phyloP scores from a whole-genome alignment of 805 yeast genomes.

The Schizosaccharomyces octosporus region DNA sequence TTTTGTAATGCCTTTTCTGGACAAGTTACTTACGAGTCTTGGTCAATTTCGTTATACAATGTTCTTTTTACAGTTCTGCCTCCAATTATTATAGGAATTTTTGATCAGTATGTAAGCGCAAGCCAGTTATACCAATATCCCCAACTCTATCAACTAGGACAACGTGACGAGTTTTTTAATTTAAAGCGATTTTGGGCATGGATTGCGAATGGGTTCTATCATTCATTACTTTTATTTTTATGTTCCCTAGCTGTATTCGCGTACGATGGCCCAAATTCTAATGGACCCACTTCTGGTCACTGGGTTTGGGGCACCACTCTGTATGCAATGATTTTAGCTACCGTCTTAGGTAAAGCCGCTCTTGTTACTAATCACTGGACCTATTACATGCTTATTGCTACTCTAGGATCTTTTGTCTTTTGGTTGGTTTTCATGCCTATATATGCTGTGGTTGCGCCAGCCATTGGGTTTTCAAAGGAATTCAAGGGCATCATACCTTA shows the following conservation, averaged over 20 bases:
- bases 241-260: constrained; percentile 45
- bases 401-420: constrained; percentile 72
- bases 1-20: constrained; percentile 84
- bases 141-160: constrained; percentile 75
- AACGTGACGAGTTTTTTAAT: constrained; percentile 65
- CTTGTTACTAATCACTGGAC: constrained; percentile 85
- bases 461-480: constrained; percentile 56
- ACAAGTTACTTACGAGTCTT: constrained; percentile 83
- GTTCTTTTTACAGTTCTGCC: constrained; percentile 86
- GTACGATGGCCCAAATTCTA: constrained; percentile 33
- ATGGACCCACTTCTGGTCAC: constrained; percentile 56
- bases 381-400: constrained; percentile 68
- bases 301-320: constrained; percentile 91
- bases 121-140: constrained; percentile 78
- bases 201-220: constrained; percentile 87
- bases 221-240: constrained; percentile 61
- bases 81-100: constrained; percentile 85
- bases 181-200: constrained; percentile 90
- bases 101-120: constrained; percentile 88
- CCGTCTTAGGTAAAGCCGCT: constrained; percentile 88
- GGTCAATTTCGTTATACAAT: constrained; percentile 92
- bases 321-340: constrained; percentile 64
- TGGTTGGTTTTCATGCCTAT: constrained; percentile 78
- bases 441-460: constrained; percentile 67
- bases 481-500: constrained; percentile 56